A percentile compares a stretch with the other conserved stretches of the same genome.
These are phyloP conservation scores for Pontederia paniculata DNA, from an alignment of 176 grass and related monocot species.

Conservation along the genomic window DNA sequence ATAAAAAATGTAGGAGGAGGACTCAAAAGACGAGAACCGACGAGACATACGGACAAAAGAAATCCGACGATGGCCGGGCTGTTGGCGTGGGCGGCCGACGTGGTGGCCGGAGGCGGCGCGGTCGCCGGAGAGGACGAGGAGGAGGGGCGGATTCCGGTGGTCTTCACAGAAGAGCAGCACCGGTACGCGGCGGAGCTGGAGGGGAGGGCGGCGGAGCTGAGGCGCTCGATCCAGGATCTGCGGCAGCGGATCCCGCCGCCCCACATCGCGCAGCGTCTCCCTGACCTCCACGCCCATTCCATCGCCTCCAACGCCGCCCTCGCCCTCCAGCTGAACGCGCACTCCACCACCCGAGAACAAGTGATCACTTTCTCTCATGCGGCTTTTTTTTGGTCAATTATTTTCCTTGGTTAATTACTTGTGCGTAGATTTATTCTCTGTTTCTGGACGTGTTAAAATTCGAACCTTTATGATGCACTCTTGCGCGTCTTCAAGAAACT, in stretches of 20 bases:
- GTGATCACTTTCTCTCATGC: slow-evolving; percentile 7
- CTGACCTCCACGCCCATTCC: slow-evolving; percentile 85
- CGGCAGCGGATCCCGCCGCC: slow-evolving; percentile 64
- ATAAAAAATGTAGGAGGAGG: too few species aligned
- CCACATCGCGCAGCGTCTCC: slow-evolving; percentile 66
- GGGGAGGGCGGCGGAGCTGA: slow-evolving; percentile 34
- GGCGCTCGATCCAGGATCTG: slow-evolving; percentile 70
- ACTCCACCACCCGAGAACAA: slow-evolving; percentile 76
- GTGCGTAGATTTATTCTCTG: too few species aligned
- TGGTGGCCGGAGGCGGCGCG: slow-evolving; percentile 48
- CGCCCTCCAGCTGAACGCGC: slow-evolving; percentile 68
- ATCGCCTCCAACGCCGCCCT: slow-evolving; percentile 73
- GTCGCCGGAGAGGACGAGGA: slow-evolving; percentile 39
- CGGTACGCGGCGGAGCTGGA: slow-evolving; percentile 58
- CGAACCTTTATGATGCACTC: too few species aligned
- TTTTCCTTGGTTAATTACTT: too few species aligned
- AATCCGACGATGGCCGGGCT: slow-evolving; percentile 50
- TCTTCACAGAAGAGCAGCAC: slow-evolving; percentile 62
- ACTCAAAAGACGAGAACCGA: not conserved
- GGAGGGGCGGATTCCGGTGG: slow-evolving; percentile 30
- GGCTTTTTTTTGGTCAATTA: not conserved
- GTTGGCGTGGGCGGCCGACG: slow-evolving; percentile 81
- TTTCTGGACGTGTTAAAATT: too few species aligned
- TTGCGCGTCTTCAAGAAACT: too few species aligned
- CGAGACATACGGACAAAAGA: not conserved